Evolutionary conservation across 2,329 filamentous ascomycete species (phyloP), one percentile per base, ranked within the genome.

Genomic region (Hansfordia pulvinata): DNA sequence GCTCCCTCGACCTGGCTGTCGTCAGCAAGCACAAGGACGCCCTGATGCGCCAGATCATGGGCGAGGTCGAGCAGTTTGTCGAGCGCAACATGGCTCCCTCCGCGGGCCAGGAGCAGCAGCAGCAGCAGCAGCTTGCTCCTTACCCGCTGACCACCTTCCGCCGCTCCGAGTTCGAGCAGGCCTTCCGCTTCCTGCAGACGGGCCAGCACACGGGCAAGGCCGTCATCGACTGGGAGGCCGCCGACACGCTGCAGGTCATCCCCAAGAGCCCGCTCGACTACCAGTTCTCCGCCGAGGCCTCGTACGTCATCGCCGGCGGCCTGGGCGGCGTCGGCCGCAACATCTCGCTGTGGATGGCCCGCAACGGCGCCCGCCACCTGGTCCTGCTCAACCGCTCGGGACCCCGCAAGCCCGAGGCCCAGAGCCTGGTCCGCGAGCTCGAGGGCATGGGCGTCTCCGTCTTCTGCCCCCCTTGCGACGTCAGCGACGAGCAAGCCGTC

Each of bases 311-410:
- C 17, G 26, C 20, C 17, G 26, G 26, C 14, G 26, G 26, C 5
- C 13, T 20, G 5, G 26, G 26, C 10, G 26, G 20, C 10, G 14
- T 28, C 14, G 26, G 26, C n/a, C 21, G 21, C 5, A 11, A 14
- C 4, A 14, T 23, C 8, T 23, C 12, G 12, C 5, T 39, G 8
- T 54, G 37, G 43, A 52, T 51, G 49, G 37, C 38, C 9, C 10
- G 13, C 1, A 34, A 42, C 10, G 49, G 48, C 1, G 50, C 50
- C 4, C 29, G 36, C 8, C 26, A 41, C 18, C 30, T 10, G 27
- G 30, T 10, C 40, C 17, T 58, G 1, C 43, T 44, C 1, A 52
- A 48, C 30, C 43, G 53, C n/a, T n/a, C n/a, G n/a, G n/a, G n/a
- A n/a, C n/a, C n/a, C n/a, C n/a, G n/a, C 2, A 38, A 36, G 14